These are phyloP conservation scores for Manihot esculenta DNA, from an alignment of 441 rosid species.

Conservation along the genomic window DNA sequence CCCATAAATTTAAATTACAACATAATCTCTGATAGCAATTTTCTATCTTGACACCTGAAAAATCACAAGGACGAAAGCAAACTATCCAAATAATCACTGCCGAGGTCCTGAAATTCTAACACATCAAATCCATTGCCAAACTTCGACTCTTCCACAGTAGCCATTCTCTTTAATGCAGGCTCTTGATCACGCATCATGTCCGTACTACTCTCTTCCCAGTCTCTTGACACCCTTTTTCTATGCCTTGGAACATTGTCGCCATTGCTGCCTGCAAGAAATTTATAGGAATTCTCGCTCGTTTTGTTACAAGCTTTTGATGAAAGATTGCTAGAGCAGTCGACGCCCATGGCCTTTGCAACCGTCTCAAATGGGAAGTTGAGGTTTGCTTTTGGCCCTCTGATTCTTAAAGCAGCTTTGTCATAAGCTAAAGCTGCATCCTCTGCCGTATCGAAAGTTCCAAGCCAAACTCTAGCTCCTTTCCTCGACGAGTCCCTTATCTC, in stretches of 20 bases:
- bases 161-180: conserved; percentile 38
- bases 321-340: conserved; percentile 19
- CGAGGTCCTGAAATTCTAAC: conserved; percentile 66
- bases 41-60: background rate
- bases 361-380: conserved; percentile 69
- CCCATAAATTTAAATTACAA: too few relatives aligned
- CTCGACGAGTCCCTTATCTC: conserved; percentile 91
- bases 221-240: conserved; percentile 43
- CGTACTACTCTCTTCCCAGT: conserved; percentile 22
- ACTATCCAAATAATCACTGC: conserved; percentile 65
- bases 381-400: conserved; percentile 62
- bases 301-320: conserved; percentile 6
- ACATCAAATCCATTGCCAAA: conserved; percentile 37
- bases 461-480: conserved; percentile 93
- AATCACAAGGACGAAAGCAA: conserved; percentile 54
- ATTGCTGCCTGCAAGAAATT: conserved; percentile 9
- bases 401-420: conserved; percentile 83
- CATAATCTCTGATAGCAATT: too few relatives aligned
- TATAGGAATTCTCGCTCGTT: conserved; percentile 7
- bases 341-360: conserved; percentile 43
- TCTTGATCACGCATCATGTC: conserved; percentile 21
- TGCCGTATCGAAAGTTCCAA: conserved; percentile 86
- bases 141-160: conserved; percentile 9
- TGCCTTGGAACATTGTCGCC: conserved; percentile 4
- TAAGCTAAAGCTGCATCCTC: conserved; percentile 84